A percentile compares a stretch with the other conserved stretches of the same genome.
These are phyloP conservation scores for Cyanidiococcus yangmingshanensis DNA, from an alignment of 23 red algal species.

Conservation along the genomic window DNA sequence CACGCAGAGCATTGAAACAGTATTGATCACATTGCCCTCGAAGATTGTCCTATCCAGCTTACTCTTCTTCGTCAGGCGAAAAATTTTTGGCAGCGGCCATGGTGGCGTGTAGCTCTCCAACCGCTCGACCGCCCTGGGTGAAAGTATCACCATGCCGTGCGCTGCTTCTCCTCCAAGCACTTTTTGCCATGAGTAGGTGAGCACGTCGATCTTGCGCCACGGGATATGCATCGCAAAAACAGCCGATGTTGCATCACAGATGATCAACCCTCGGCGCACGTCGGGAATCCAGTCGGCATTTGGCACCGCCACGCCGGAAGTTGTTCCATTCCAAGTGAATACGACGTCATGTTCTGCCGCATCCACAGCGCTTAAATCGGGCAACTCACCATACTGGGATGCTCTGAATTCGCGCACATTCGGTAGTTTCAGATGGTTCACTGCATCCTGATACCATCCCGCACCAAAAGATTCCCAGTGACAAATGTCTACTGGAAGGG, in stretches of 20 bases:
- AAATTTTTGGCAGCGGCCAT: slow-evolving; percentile 81
- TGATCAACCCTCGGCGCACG: slow-evolving; percentile 56
- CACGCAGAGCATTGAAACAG: slow-evolving; percentile 93
- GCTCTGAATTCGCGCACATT: slow-evolving; percentile 39
- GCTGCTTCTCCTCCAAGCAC: slow-evolving; percentile 94
- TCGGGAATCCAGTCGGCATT: slow-evolving; percentile 61
- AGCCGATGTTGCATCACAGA: slow-evolving; percentile 87
- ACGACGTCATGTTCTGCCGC: slow-evolving; percentile 64
- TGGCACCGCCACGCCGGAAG: slow-evolving; percentile 60
- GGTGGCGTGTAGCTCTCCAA: slow-evolving; percentile 67
- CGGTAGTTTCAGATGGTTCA: slow-evolving; percentile 62
- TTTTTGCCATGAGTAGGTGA: slow-evolving; percentile 98
- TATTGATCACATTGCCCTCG: slow-evolving; percentile 94
- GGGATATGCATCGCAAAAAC: slow-evolving; percentile 93
- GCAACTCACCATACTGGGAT: slow-evolving; percentile 60
- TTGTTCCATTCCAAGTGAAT: slow-evolving; percentile 97
- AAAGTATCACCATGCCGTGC: slow-evolving; percentile 84
- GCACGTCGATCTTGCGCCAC: slow-evolving; percentile 89
- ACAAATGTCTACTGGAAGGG: slow-evolving; percentile 60
- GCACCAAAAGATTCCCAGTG: slow-evolving; percentile 98
- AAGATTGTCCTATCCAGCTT: slow-evolving; percentile 80
- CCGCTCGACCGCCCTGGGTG: slow-evolving; percentile 64
- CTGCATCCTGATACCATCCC: slow-evolving; percentile 71
- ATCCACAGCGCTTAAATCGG: slow-evolving; percentile 47
- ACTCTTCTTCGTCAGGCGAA: slow-evolving; percentile 90